Conservation (phyloP, 257 asterid species). For the Forsythia viridissima region DNA sequence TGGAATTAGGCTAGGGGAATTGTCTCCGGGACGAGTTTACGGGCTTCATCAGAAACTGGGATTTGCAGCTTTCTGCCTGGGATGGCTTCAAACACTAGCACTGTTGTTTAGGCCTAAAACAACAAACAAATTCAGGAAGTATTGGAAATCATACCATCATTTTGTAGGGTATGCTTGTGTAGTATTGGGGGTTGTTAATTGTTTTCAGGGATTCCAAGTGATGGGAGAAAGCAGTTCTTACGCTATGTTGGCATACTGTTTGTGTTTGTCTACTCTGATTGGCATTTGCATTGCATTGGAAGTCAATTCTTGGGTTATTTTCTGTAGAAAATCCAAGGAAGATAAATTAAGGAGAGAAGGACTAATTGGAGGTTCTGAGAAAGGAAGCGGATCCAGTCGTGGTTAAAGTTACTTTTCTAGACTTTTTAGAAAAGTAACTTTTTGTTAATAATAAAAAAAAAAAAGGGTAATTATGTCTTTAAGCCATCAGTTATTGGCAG, state of each 20-base stretch:
- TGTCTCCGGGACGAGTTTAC: slow-evolving; percentile 63
- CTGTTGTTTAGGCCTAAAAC: slow-evolving; percentile 79
- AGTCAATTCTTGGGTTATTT: slow-evolving; percentile 90
- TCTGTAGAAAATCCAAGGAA: slow-evolving; percentile 83
- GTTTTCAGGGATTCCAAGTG: slow-evolving; percentile 78
- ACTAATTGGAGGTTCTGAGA: slow-evolving; percentile 58
- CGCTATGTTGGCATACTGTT: slow-evolving; percentile 58
- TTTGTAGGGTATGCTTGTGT: slow-evolving; percentile 92
- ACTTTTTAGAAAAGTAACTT: too few species aligned
- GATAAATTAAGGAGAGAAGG: slow-evolving; percentile 86
- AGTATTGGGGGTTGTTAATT: slow-evolving; percentile 73
- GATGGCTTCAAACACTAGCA: slow-evolving; percentile 87
- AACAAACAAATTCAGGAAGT: slow-evolving; percentile 70
- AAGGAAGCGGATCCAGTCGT: slow-evolving; percentile 52
- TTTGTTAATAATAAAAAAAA: too few species aligned
- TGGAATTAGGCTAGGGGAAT: slow-evolving; percentile 69
- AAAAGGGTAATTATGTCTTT: too few species aligned
- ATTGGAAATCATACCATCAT: slow-evolving; percentile 96
- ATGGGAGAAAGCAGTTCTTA: slow-evolving; percentile 63
- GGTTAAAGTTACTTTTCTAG: slow-evolving; percentile 14
- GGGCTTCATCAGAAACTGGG: slow-evolving; percentile 83
- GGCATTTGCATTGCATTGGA: slow-evolving; percentile 79
- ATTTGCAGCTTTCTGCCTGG: slow-evolving; percentile 65
- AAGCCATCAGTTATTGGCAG: too few species aligned
- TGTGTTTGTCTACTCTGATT: slow-evolving; percentile 66